Percentiles rank a stretch among this genome's conserved stretches.
These are phyloP conservation scores for Tylopilus subfusipes DNA, from an alignment of 768 basidiomycete genomes.

Conservation along the genomic window DNA sequence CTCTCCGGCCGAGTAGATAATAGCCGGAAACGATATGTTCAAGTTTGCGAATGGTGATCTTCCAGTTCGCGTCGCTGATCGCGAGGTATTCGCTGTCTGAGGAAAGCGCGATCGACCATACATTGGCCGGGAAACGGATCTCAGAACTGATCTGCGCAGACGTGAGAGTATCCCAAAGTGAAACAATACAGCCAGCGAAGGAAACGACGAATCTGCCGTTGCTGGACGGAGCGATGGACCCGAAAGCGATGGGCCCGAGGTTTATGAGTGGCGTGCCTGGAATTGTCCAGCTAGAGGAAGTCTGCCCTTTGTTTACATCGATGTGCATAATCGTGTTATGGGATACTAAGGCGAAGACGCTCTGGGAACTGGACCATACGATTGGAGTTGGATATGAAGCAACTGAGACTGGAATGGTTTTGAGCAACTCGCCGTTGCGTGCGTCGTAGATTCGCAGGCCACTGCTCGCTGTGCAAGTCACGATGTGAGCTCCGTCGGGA, in stretches of 20 bases:
- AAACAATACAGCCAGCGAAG: neutral
- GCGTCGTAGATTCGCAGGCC: conserved; percentile 4
- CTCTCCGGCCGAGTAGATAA: conserved; percentile 24
- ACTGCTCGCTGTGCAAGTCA: no score
- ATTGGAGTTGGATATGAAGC: no score
- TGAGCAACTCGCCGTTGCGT: neutral
- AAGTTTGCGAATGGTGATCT: neutral
- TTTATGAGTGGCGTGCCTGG: no score
- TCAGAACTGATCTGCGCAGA: neutral
- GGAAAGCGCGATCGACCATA: conserved; percentile 6
- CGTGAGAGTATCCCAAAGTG: conserved; percentile 6
- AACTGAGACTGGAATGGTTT: no score
- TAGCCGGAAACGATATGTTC: neutral
- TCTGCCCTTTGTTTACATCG: no score
- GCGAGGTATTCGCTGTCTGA: neutral
- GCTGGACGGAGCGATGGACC: neutral
- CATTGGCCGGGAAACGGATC: neutral
- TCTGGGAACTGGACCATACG: neutral
- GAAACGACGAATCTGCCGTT: neutral
- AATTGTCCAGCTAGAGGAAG: no score
- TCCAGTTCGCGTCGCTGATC: neutral
- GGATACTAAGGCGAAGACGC: no score
- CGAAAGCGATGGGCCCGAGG: neutral
- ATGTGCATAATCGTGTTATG: no score
- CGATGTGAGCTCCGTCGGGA: neutral